A percentile compares a stretch with the other conserved stretches of the same genome.
These are phyloP conservation scores for Colletotrichum liriopes DNA, from an alignment of 2,329 filamentous ascomycete species.

Conservation along the genomic window DNA sequence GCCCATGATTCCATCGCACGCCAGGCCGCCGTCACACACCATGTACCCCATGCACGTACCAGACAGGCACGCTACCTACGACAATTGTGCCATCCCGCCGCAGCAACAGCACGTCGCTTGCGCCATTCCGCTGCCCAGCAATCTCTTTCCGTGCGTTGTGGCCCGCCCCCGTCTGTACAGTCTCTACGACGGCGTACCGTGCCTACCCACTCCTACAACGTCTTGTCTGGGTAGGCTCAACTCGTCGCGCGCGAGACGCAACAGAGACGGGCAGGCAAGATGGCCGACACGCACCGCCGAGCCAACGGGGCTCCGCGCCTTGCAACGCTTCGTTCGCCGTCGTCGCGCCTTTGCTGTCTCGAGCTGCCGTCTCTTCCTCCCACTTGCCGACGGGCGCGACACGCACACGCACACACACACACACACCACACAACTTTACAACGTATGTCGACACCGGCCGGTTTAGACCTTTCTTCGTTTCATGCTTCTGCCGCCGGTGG, in stretches of 20 bases:
- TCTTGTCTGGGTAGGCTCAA: too few species aligned
- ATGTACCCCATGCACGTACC: too few species aligned
- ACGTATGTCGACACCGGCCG: too few species aligned
- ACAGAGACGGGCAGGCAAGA: neutral
- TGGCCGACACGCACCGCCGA: neutral
- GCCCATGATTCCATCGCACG: constrained; percentile 1
- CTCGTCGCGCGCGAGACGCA: too few species aligned
- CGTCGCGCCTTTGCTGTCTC: neutral
- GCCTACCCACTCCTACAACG: too few species aligned
- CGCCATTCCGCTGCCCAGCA: neutral
- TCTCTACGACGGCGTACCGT: neutral
- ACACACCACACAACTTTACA: neutral
- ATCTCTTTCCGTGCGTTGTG: neutral
- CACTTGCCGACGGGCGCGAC: neutral
- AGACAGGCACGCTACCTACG: neutral
- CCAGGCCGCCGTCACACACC: neutral
- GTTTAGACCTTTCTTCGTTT: neutral
- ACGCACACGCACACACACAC: neutral
- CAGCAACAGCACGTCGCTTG: neutral
- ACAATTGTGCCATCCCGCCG: constrained; percentile 5
- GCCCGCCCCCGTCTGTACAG: neutral
- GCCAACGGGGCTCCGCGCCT: neutral
- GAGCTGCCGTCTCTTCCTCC: neutral
- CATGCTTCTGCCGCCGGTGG: too few species aligned
- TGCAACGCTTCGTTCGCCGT: neutral